Evolutionary conservation across 495 filamentous ascomycete species (phyloP).

Genomic region (Massariosphaeria phaeospora): DNA sequence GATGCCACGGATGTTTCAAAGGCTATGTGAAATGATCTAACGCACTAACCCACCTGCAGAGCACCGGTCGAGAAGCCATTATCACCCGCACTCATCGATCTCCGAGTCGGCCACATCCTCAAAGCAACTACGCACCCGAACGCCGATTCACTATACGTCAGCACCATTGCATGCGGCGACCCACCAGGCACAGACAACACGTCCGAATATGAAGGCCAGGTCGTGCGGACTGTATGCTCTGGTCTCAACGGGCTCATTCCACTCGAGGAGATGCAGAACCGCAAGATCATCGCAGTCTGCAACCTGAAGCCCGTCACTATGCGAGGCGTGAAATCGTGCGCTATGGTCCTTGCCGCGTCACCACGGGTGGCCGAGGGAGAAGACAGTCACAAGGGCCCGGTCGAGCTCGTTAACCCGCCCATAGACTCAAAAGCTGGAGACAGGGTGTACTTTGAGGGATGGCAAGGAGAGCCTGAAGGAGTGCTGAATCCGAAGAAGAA

Average conservation of each 20-base stretch:
- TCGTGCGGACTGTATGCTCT: constrained; percentile 91
- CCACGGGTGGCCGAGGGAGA: constrained; percentile 70
- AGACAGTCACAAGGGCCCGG: constrained; percentile 80
- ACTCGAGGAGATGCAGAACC: constrained; percentile 89
- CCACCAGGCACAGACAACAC: constrained; percentile 80
- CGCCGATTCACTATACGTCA: constrained; percentile 91
- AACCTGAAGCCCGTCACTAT: constrained; percentile 99
- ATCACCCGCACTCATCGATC: constrained; percentile 82
- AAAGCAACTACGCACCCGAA: constrained; percentile 93
- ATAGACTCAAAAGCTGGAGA: constrained; percentile 74
- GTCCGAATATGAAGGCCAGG: constrained; percentile 76
- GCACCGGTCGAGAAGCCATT: constrained; percentile 58
- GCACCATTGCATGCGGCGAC: constrained; percentile 95
- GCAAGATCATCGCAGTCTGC: constrained; percentile 90
- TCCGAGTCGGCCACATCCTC: constrained; percentile 94
- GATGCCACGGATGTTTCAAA: not conserved
- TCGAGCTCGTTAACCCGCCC: constrained; percentile 88
- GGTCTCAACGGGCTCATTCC: constrained; percentile 90
- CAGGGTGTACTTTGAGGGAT: constrained; percentile 88
- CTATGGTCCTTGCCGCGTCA: constrained; percentile 95
- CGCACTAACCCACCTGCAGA: not conserved
- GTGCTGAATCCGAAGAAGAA: constrained; percentile 98
- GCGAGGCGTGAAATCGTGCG: constrained; percentile 90
- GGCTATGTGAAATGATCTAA: no score
- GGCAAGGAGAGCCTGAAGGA: constrained; percentile 85